Evolutionary conservation across 2,329 filamentous ascomycete genomes (phyloP).

Genomic region (Domatiomyces catenatus): DNA sequence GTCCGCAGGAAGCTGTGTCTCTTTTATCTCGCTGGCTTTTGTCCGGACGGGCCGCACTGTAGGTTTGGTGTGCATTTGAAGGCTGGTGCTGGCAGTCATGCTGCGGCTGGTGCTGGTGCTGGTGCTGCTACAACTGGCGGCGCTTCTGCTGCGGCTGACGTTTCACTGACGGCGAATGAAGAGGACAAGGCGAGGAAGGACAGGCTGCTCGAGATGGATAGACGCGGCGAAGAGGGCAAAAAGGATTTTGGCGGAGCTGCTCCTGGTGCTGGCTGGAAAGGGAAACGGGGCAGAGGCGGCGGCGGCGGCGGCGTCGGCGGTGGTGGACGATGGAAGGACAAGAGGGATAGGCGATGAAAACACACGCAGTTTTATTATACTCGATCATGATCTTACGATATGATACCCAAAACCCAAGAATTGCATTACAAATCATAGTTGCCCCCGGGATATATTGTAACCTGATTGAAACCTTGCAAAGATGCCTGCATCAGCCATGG

Average conservation of each 20-base stretch:
- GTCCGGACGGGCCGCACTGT: conserved; percentile 65
- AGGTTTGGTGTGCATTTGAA: conserved; percentile 56
- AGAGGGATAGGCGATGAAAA: conserved; percentile 11
- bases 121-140: too few relatives aligned
- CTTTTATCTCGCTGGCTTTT: conserved; percentile 88
- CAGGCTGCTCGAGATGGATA: conserved; percentile 11
- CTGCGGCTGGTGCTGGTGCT: not conserved
- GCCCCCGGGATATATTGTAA: not conserved
- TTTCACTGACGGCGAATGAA: conserved; percentile 1
- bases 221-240: conserved; percentile 13
- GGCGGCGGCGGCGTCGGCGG: conserved; percentile 10
- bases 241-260: conserved; percentile 14
- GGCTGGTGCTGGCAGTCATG: not conserved
- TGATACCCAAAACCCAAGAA: not conserved
- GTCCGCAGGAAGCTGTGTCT: conserved; percentile 64
- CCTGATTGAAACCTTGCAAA: not conserved
- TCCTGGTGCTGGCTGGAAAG: not conserved
- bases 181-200: conserved; percentile 11
- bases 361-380: too few relatives aligned
- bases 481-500: not conserved
- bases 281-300: conserved; percentile 5
- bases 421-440: not conserved
- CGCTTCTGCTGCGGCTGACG: conserved; percentile 2
- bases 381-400: not conserved
- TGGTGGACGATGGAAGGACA: conserved; percentile 16